Evolutionary conservation across 768 basidiomycete genomes (phyloP).

Genomic region (Mycena olivaceomarginata): DNA sequence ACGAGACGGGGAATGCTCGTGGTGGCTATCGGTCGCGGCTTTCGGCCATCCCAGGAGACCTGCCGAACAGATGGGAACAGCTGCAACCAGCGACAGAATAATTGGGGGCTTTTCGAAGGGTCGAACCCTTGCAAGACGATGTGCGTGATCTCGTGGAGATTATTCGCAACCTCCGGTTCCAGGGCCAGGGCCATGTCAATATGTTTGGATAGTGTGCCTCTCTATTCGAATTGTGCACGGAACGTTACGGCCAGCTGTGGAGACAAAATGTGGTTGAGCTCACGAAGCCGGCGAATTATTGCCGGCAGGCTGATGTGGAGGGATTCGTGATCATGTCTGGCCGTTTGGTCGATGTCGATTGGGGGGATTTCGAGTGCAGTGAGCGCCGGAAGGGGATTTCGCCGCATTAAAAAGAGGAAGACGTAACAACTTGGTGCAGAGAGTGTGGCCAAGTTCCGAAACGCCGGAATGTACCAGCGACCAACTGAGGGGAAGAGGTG

Average conservation of each 20-base stretch:
- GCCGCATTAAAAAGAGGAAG: slow-evolving; percentile 16
- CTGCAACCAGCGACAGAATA: slow-evolving; percentile 18
- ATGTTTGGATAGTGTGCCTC: not conserved
- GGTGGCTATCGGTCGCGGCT: too few species aligned
- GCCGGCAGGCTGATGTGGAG: not conserved
- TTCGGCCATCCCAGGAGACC: not conserved
- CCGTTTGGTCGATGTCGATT: not conserved
- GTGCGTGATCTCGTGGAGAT: slow-evolving; percentile 18
- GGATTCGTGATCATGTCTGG: not conserved
- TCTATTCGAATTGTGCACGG: not conserved
- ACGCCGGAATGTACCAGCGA: slow-evolving; percentile 21
- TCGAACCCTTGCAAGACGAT: slow-evolving; percentile 14
- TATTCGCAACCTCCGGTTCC: not conserved
- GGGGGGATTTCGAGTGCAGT: not conserved
- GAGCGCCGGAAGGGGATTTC: slow-evolving; percentile 19
- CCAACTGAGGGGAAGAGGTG: slow-evolving; percentile 19
- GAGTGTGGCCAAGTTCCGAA: slow-evolving; percentile 14
- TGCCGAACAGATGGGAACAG: slow-evolving; percentile 18
- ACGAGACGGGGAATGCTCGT: not conserved
- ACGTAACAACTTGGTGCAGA: slow-evolving; percentile 8
- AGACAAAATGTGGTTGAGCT: slow-evolving; percentile 4
- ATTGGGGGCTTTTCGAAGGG: not conserved
- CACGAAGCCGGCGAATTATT: slow-evolving; percentile 17
- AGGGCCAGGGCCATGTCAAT: slow-evolving; percentile 22
- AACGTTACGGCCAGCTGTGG: slow-evolving; percentile 2